Conservation (phyloP, 164 flowering plant genomes). For the Kingdonia uniflora region DNA sequence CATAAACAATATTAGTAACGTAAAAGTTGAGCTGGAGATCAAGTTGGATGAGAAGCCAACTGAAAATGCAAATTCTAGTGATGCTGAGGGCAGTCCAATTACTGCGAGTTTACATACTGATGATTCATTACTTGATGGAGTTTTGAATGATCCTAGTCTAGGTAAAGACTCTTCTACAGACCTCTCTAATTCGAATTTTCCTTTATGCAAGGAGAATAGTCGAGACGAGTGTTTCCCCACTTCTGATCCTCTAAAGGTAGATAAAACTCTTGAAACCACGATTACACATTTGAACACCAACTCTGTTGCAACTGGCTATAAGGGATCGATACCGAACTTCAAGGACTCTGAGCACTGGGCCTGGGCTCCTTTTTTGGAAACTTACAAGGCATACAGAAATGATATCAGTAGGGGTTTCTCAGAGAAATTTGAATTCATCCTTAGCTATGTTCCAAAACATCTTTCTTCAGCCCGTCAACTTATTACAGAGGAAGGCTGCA, state of each 20-base stretch:
- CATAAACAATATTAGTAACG: too few relatives aligned
- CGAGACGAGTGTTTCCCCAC: conserved; percentile 6
- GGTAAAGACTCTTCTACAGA: conserved; percentile 4
- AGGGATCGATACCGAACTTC: too few relatives aligned
- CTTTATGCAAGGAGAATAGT: conserved; percentile 8
- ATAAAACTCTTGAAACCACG: conserved; percentile 16
- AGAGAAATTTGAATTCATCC: conserved; percentile 37
- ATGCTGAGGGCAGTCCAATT: too few relatives aligned
- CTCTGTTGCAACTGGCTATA: conserved; percentile 5
- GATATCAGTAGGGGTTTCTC: conserved; percentile 38
- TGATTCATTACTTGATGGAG: background rate
- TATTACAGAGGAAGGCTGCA: conserved; percentile 48
- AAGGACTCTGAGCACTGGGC: conserved; percentile 31
- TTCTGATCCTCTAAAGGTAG: conserved; percentile 14
- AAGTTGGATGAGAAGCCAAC: conserved; percentile 12
- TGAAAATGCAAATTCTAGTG: conserved; percentile 9
- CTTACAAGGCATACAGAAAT: conserved; percentile 30
- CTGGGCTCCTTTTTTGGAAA: conserved; percentile 65
- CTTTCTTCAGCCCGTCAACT: conserved; percentile 33
- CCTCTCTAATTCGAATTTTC: conserved; percentile 2
- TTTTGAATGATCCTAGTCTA: background rate
- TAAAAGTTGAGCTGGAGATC: conserved; percentile 12
- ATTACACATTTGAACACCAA: too few relatives aligned
- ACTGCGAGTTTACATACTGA: too few relatives aligned
- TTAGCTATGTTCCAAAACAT: conserved; percentile 20